These are phyloP conservation scores for Volutella citrinella DNA, from an alignment of 2,329 filamentous ascomycete genomes.

Conservation along the genomic window DNA sequence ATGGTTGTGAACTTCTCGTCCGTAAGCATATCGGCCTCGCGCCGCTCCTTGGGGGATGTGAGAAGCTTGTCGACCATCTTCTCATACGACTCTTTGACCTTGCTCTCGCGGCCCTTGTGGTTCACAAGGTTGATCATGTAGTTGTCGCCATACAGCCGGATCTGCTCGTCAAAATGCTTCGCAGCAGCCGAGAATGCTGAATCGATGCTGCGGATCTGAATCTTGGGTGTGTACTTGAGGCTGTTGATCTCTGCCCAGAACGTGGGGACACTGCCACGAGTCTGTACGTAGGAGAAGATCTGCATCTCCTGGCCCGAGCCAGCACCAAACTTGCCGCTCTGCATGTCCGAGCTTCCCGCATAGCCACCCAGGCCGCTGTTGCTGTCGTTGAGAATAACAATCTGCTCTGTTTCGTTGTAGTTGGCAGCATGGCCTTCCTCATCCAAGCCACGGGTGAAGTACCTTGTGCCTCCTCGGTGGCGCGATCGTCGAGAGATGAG, in stretches of 20 bases:
- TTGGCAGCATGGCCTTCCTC: constrained; percentile 95
- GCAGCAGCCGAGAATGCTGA: constrained; percentile 74
- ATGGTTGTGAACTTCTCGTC: constrained; percentile 80
- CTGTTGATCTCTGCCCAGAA: constrained; percentile 97
- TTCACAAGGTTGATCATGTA: constrained; percentile 98
- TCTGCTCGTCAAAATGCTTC: constrained; percentile 91
- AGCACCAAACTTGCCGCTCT: constrained; percentile 65
- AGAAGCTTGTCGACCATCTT: constrained; percentile 77
- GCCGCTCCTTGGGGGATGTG: constrained; percentile 63
- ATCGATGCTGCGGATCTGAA: constrained; percentile 84
- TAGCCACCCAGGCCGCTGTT: constrained; percentile 74
- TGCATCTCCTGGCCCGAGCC: constrained; percentile 72
- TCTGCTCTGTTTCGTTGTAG: constrained; percentile 97
- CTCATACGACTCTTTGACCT: constrained; percentile 92
- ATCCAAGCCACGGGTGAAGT: constrained; percentile 92
- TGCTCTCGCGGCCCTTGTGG: constrained; percentile 85
- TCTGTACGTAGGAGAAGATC: constrained; percentile 92
- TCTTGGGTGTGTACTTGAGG: constrained; percentile 83
- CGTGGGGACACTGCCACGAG: constrained; percentile 89
- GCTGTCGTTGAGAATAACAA: constrained; percentile 83
- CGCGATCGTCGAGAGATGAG: constrained; percentile 88
- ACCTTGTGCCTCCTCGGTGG: constrained; percentile 85
- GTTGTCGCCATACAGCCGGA: constrained; percentile 90
- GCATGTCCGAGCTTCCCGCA: constrained; percentile 71
- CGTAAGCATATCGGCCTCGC: constrained; percentile 62